Conservation (phyloP, 225 moss, liverwort and hornwort genomes). For the Thuidium tamariscinum region DNA sequence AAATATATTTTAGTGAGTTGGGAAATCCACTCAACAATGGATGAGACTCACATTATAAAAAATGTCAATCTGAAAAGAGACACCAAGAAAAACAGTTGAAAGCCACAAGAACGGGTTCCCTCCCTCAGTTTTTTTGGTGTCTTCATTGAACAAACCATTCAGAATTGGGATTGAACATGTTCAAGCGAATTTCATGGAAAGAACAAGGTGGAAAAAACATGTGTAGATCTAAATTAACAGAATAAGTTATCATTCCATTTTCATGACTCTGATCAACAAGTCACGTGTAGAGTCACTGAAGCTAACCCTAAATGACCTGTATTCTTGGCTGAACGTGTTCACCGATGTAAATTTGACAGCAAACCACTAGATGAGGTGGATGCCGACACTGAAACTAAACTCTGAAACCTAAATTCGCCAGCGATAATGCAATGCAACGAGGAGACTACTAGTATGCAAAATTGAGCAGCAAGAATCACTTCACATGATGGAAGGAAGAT, state of each 20-base stretch:
- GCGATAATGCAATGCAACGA: not conserved
- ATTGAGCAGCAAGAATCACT: not conserved
- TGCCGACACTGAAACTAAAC: not conserved
- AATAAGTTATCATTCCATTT: not conserved
- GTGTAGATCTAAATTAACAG: not conserved
- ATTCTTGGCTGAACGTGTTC: not conserved
- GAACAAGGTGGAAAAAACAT: not conserved
- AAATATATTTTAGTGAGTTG: not conserved
- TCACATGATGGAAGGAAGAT: not conserved
- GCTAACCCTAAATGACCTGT: not conserved
- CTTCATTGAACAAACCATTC: not conserved
- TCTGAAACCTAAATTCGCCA: not conserved
- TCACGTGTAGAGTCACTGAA: not conserved
- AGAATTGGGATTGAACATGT: not conserved
- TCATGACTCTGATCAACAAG: not conserved
- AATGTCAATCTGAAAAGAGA: not conserved
- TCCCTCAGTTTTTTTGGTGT: not conserved
- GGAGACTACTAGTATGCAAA: slow-evolving; percentile 1
- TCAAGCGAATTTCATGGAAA: not conserved
- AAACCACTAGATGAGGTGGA: slow-evolving; percentile 10
- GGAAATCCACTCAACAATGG: not conserved
- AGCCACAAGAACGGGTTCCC: not conserved
- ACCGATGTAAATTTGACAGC: not conserved
- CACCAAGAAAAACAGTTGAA: not conserved
- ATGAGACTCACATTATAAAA: not conserved